Evolutionary conservation across 169 alveolate species (phyloP).

Genomic region (Miamiensis avidus): DNA sequence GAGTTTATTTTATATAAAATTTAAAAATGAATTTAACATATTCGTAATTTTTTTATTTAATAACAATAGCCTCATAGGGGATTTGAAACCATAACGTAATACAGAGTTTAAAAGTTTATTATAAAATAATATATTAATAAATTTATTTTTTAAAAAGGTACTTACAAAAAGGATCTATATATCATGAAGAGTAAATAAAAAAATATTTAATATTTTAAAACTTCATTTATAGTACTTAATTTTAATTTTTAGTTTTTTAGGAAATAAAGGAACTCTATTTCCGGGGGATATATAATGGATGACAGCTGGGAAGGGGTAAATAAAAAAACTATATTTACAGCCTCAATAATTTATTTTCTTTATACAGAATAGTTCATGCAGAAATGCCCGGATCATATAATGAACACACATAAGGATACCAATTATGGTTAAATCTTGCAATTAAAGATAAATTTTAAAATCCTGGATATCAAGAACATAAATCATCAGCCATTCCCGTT

Average conservation of each 20-base stretch:
- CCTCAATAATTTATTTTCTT: too few species aligned
- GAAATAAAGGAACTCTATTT: constrained; percentile 52
- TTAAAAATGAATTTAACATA: too few species aligned
- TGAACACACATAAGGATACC: constrained; percentile 58
- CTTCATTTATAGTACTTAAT: neutral
- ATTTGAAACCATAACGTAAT: constrained; percentile 75
- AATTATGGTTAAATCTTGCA: constrained; percentile 74
- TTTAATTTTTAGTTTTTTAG: constrained; percentile 8
- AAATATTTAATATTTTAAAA: neutral
- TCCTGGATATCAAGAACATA: constrained; percentile 65
- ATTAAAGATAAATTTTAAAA: constrained; percentile 58
- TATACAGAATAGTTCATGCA: constrained; percentile 57
- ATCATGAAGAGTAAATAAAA: constrained; percentile 74
- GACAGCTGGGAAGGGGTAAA: constrained; percentile 83
- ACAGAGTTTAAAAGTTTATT: too few species aligned
- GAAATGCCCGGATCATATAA: constrained; percentile 69
- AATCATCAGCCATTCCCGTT: constrained; percentile 38
- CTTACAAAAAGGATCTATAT: constrained; percentile 53
- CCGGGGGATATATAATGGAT: constrained; percentile 85
- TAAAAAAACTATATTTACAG: too few species aligned
- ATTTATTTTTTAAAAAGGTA: too few species aligned
- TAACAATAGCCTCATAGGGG: constrained; percentile 65
- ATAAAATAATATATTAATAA: too few species aligned
- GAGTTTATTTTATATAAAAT: too few species aligned
- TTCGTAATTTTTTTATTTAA: too few species aligned